Base-by-base conservation (phyloP, 331 rosid genomes). In the Pyracantha coccinea region DNA sequence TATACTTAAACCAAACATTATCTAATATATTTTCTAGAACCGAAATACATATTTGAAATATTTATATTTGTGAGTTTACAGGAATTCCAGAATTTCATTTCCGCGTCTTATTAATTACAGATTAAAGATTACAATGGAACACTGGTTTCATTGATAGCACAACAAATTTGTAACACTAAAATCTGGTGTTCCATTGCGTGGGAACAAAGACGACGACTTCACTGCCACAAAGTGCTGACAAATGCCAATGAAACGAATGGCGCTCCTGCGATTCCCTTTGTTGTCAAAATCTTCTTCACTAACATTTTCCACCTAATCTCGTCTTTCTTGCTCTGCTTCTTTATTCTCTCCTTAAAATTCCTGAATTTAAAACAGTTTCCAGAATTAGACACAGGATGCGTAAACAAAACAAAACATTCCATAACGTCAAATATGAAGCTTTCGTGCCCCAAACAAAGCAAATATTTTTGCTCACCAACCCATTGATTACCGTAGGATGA, bases 301-400 rank as follows among this genome's bases (percentile, higher is more conserved):
- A 94, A 85, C 70, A 85, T 78, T 71, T 33, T 88, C 98, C 98
- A 94, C 85, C 87, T 87, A 14, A 85, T 84, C 82, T 90, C 95
- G 5, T 91, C 95, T 77, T 94, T 94, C 92, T 90, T 94, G 83
- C 86, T 81, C 82, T 90, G 98, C 71, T 69, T 87, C 68, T 78
- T 71, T 63, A 72, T 82, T 80, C 83, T 81, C 80, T 88, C 81
- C 88, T 85, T 91, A 70, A 94, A 91, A 77, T 81, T 91, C 87
- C 97, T 94, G 98, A 84, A 88, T 83, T 68, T 29, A 69, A 61
- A 31, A 65, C 2, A 41, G 8, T 77, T 71, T 14, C 62, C 27
- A 52, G 27, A 70, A 54, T 70, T 28, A 47, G 28, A 38, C 44
- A 35, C 44, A 2, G 44, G 44, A 35, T 35, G 44, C 44, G 13